These are phyloP conservation scores for Aspergillus fumigatus DNA, from an alignment of 2,329 filamentous ascomycete species.

Conservation along the genomic window DNA sequence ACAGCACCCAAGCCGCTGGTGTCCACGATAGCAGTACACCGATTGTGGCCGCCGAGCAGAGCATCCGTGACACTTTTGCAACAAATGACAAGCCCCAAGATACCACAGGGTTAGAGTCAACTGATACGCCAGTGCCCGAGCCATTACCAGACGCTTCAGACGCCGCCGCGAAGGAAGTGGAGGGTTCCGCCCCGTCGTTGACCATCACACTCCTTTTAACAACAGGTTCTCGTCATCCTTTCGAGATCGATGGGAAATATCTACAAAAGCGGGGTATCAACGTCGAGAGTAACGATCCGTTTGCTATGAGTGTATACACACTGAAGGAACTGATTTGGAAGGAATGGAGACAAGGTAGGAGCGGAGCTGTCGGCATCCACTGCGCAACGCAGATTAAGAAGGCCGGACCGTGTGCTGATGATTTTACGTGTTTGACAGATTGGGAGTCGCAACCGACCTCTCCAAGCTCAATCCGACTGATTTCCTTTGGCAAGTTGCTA, in stretches of 20 bases:
- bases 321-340: conserved; percentile 89
- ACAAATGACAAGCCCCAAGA: conserved; percentile 13
- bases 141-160: conserved; percentile 22
- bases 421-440: conserved; percentile 42
- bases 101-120: conserved; percentile 21
- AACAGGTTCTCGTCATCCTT: conserved; percentile 78
- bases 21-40: conserved; percentile 19
- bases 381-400: background rate
- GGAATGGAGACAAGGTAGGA: conserved; percentile 74
- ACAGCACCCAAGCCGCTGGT: conserved; percentile 14
- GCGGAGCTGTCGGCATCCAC: background rate
- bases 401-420: background rate
- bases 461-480: conserved; percentile 83
- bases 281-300: conserved; percentile 73
- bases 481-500: conserved; percentile 84
- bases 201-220: conserved; percentile 76
- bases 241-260: conserved; percentile 84
- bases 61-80: conserved; percentile 8
- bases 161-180: conserved; percentile 32
- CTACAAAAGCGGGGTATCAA: conserved; percentile 73
- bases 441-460: conserved; percentile 85
- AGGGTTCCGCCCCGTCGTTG: conserved; percentile 34
- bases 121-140: conserved; percentile 12
- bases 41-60: conserved; percentile 11
- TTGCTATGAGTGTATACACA: conserved; percentile 87